Conservation (phyloP, 208 protist species). For the Leishmania turanica region DNA sequence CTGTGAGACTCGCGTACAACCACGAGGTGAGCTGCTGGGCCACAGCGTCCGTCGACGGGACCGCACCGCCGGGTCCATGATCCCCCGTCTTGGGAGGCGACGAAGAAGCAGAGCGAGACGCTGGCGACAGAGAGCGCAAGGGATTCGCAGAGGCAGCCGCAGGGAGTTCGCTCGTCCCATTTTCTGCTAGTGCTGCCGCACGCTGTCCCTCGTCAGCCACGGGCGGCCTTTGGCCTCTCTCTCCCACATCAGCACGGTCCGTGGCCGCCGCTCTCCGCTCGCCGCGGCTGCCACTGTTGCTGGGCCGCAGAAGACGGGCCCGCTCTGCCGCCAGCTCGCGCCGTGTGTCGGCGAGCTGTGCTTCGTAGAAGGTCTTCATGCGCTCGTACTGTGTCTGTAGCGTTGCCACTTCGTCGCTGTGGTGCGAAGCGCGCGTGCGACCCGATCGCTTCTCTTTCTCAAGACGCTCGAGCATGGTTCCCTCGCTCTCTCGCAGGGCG, state of each 20-base stretch:
- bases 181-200: background rate
- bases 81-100: background rate
- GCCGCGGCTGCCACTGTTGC: constrained; percentile 8
- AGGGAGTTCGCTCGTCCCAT: no score
- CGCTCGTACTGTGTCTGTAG: constrained; percentile 71
- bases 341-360: constrained; percentile 74
- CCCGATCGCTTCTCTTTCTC: constrained; percentile 49
- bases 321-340: constrained; percentile 63
- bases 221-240: background rate
- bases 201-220: background rate
- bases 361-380: constrained; percentile 70
- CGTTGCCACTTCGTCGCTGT: constrained; percentile 54
- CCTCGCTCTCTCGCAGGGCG: constrained; percentile 44
- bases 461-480: constrained; percentile 44
- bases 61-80: background rate
- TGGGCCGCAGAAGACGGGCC: constrained; percentile 20
- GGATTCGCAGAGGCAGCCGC: background rate
- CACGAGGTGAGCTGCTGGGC: constrained; percentile 43
- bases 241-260: background rate
- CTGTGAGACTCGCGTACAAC: constrained; percentile 37
- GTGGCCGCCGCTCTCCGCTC: background rate
- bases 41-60: constrained; percentile 7
- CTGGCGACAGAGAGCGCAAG: background rate
- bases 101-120: background rate
- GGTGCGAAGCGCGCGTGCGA: constrained; percentile 42